Evolutionary conservation across 2,329 filamentous ascomycete genomes (phyloP), one percentile per base, ranked within the genome.

Genomic region (Apiospora hydei): DNA sequence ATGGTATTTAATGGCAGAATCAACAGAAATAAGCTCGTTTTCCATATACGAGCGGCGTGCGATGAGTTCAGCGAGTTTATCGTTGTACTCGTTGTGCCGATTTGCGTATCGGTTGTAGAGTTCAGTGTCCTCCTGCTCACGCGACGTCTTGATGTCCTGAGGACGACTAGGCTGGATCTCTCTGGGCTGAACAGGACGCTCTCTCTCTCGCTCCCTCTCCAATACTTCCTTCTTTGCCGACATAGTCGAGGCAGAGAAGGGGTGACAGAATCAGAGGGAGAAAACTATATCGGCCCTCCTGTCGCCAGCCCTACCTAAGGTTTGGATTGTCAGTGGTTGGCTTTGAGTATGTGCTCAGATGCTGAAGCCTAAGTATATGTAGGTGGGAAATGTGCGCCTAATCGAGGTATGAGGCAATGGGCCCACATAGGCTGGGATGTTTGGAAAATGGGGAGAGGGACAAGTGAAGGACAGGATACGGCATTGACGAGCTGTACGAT

Each of bases 31-130:
- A 2, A 81, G 43, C 51, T 80, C 75, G 10, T 69, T 73, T 46
- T 80, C 70, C 1, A 81, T 71, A 3, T 74, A 69, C 1, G 73
- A 46, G 69, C 73, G 77, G 21, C 68, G 74, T 21, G 80, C 74
- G 70, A 64, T 64, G 8, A 64, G 34, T 13, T 64, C 30, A 64
- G 57, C 57, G 21, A 64, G 57, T 10, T 64, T 64, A 41, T 64
- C 57, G 57, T 64, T 64, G 18, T 41, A 64, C 57, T 64, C 57
- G 57, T 64, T 64, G 10, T 64, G 57, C 5, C 57, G 57, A 41
- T 64, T 34, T 14, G 57, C 57, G 57, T 64, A 64, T 5, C 57
- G 57, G 34, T 64, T 64, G 57, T 64, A 64, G 21, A 64, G 57
- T 3, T 64, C 57, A n/a, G 57, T n/a, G 8, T 64, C 57, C 34